Conservation (phyloP, 805 yeast species). For the Candida adriatica region DNA sequence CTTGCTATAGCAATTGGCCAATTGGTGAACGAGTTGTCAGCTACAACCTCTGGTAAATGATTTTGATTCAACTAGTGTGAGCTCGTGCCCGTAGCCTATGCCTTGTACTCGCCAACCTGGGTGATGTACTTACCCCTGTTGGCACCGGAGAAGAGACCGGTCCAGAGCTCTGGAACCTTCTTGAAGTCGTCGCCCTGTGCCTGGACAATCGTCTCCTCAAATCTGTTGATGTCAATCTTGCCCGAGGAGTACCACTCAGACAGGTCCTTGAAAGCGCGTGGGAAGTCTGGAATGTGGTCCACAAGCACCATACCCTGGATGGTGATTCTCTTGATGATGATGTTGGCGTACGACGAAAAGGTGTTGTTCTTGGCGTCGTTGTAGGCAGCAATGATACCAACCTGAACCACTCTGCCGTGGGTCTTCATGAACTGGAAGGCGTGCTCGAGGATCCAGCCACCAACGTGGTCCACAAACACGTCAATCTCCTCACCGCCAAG, state of each 20-base stretch:
- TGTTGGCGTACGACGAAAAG: conserved; percentile 34
- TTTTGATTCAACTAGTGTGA: too few species aligned
- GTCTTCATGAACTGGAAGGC: conserved; percentile 31
- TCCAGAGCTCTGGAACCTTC: conserved; percentile 42
- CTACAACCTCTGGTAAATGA: too few species aligned
- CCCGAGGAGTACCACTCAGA: conserved; percentile 34
- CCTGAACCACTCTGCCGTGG: conserved; percentile 43
- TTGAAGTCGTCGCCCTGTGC: conserved; percentile 34
- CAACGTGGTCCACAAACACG: conserved; percentile 56
- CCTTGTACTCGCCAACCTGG: conserved; percentile 18
- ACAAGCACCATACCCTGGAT: conserved; percentile 47
- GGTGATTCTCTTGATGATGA: conserved; percentile 43
- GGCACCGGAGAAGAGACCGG: conserved; percentile 35
- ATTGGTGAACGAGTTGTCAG: too few species aligned
- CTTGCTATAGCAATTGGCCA: too few species aligned
- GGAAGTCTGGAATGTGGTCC: conserved; percentile 34
- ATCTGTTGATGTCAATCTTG: conserved; percentile 30
- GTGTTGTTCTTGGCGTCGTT: conserved; percentile 29
- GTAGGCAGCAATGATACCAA: conserved; percentile 59
- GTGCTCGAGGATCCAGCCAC: conserved; percentile 48
- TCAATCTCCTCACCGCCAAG: conserved; percentile 45
- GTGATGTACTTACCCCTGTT: conserved; percentile 49
- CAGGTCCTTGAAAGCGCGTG: conserved; percentile 31
- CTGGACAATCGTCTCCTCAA: conserved; percentile 33
- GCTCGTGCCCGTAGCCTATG: too few species aligned